A percentile compares a stretch with the other conserved stretches of the same genome.
phyloP scores from a whole-genome alignment of 164 flowering plant species.

The Vitis riparia region DNA sequence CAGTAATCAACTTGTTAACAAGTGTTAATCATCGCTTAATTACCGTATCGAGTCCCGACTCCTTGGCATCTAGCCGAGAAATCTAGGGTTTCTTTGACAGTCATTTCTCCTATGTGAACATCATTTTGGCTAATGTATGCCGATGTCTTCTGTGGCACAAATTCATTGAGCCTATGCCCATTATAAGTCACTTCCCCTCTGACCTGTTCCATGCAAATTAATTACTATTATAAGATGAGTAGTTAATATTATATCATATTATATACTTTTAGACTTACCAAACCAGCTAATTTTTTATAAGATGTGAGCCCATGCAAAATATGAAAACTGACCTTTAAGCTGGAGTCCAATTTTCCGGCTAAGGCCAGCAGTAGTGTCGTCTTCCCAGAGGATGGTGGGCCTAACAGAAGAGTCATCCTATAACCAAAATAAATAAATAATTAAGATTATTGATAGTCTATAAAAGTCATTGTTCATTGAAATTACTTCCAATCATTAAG shows the following conservation, averaged over 20 bases:
- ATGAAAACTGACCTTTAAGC: constrained; percentile 50
- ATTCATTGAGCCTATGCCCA: constrained; percentile 72
- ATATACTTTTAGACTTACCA: too few species aligned
- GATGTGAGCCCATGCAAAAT: too few species aligned
- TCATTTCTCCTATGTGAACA: constrained; percentile 88
- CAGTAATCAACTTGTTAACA: background rate
- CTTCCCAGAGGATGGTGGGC: constrained; percentile 95
- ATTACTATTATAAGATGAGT: background rate
- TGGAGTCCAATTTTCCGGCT: constrained; percentile 78
- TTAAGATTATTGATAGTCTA: too few species aligned
- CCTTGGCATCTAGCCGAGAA: constrained; percentile 98
- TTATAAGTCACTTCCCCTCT: constrained; percentile 79
- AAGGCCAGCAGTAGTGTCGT: constrained; percentile 82
- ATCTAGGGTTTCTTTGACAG: constrained; percentile 94
- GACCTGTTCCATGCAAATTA: constrained; percentile 37
- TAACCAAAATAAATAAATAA: background rate
- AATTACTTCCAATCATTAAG: background rate
- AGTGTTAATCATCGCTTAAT: background rate
- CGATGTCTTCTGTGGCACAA: constrained; percentile 84
- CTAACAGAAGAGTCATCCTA: constrained; percentile 84
- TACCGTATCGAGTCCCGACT: constrained; percentile 90
- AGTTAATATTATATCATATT: too few species aligned
- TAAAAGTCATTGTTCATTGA: too few species aligned
- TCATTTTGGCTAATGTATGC: constrained; percentile 96
- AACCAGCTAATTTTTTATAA: too few species aligned